Evolutionary conservation across 768 basidiomycete genomes (phyloP), one percentile per base, ranked within the genome.

Genomic region (Trametes maxima): DNA sequence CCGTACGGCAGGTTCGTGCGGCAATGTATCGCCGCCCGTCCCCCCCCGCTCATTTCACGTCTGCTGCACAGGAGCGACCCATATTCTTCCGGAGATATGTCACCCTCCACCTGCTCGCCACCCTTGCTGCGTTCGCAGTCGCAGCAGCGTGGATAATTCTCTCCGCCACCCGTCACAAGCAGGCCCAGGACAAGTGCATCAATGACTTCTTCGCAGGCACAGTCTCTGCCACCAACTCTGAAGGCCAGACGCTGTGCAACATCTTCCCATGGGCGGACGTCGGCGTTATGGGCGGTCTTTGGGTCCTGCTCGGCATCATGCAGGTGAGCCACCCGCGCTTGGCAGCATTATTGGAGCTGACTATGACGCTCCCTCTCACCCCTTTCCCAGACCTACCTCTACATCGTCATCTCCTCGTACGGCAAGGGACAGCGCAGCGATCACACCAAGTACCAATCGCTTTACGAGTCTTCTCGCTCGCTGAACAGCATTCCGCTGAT

Each of bases 181-280:
- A 80, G 1, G 94, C 95, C 19, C 80, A 90, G 66, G 66, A 78
- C 2, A 79, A 80, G 2, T 99, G 96, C 71, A 75, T 87, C 60
- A 52, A 64, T 3, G 74, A 80, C 44, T 90, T 85, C 76, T 90
- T 87, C 71, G 69, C 78, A 17, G 71, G 76, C 65, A 53, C 68
- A 7, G 69, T 75, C 33, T 73, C 75, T 13, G 69, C 66, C 60
- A 65, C 74, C 51, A 72, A 74, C 14, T 68, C 73, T 39, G 83
- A 93, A 71, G 90, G 86, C 6, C 73, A 86, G 37, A 85, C 83
- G 5, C 80, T 98, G 22, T 99, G 97, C 76, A 79, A 87, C 48
- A 89, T 97, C 56, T 96, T 98, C 70, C 81, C 94, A 5, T 97
- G 94, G 92, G 90, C 93, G 11, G 90, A 92, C 68, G 79, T 97